A percentile compares a stretch with the other conserved stretches of the same genome.
These are phyloP conservation scores for Elsinoe fawcettii DNA, from an alignment of 2,329 filamentous ascomycete genomes.

Conservation along the genomic window DNA sequence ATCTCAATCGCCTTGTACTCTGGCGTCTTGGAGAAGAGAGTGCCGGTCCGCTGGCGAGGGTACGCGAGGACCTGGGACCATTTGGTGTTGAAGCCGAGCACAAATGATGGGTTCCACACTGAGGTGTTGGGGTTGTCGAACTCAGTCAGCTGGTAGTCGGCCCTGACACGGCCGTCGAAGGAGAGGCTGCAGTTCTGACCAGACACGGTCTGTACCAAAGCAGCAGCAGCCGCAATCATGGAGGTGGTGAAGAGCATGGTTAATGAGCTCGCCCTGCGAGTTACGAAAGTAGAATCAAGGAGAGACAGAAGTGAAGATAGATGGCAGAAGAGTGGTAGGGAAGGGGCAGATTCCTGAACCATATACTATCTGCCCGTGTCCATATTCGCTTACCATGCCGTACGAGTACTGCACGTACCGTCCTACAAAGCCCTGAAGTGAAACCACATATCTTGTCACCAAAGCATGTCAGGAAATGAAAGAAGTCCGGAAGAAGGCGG, in stretches of 20 bases:
- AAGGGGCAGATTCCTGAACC: neutral
- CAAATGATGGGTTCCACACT: constrained; percentile 44
- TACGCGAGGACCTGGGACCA: constrained; percentile 47
- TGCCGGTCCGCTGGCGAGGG: constrained; percentile 28
- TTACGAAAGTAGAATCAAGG: neutral
- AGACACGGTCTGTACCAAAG: neutral
- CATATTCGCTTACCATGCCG: neutral
- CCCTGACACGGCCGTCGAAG: neutral
- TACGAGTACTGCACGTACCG: neutral
- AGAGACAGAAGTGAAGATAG: neutral
- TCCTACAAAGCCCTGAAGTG: neutral
- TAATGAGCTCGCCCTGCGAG: neutral
- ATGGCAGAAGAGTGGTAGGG: neutral
- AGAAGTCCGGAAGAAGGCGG: constrained; percentile 3
- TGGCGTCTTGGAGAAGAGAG: constrained; percentile 18
- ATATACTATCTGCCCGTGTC: neutral
- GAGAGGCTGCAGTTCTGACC: constrained; percentile 9
- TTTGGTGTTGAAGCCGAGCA: constrained; percentile 46
- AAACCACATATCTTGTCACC: neutral
- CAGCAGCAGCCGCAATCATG: neutral
- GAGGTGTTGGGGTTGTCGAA: neutral
- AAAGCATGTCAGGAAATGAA: neutral
- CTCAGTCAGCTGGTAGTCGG: neutral
- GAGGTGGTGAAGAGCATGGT: neutral
- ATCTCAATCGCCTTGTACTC: constrained; percentile 43